Conservation (phyloP, 306 rosid genomes). For the Ormosia semicastrata region DNA sequence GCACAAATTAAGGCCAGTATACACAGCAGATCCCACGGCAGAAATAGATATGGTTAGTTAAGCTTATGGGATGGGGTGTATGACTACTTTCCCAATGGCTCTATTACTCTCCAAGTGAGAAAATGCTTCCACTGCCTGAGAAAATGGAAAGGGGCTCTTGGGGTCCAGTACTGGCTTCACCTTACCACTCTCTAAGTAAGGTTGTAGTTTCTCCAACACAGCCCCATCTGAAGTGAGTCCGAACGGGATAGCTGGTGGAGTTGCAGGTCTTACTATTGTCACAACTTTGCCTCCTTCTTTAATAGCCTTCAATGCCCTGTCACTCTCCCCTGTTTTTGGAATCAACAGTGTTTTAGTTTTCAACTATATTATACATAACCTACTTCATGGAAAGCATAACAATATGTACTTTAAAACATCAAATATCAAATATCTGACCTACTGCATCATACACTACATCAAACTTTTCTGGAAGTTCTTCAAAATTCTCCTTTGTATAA, state of each 20-base stretch:
- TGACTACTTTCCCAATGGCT: slow-evolving; percentile 59
- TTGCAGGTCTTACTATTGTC: slow-evolving; percentile 28
- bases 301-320: slow-evolving; percentile 44
- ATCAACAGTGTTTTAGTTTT: background rate
- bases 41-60: too few species aligned
- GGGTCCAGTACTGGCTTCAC: slow-evolving; percentile 59
- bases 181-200: slow-evolving; percentile 63
- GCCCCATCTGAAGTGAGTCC: slow-evolving; percentile 34
- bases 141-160: slow-evolving; percentile 51
- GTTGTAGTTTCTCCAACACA: slow-evolving; percentile 50
- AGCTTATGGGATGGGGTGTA: slow-evolving; percentile 53
- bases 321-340: slow-evolving; percentile 38
- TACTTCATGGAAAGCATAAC: background rate
- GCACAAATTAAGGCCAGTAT: too few species aligned
- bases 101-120: slow-evolving; percentile 48
- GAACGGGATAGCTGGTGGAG: slow-evolving; percentile 15
- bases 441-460: slow-evolving; percentile 46
- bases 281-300: slow-evolving; percentile 61
- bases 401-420: background rate
- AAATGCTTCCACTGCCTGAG: slow-evolving; percentile 45
- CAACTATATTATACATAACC: too few species aligned
- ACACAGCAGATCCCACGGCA: too few species aligned
- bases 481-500: slow-evolving; percentile 62
- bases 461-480: slow-evolving; percentile 65
- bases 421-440: background rate